Percentiles rank a stretch among this genome's conserved stretches.
Evolutionary conservation across 192 early-diverging fungal genomes (phyloP).

Genomic region (Oehlia diaphana): DNA sequence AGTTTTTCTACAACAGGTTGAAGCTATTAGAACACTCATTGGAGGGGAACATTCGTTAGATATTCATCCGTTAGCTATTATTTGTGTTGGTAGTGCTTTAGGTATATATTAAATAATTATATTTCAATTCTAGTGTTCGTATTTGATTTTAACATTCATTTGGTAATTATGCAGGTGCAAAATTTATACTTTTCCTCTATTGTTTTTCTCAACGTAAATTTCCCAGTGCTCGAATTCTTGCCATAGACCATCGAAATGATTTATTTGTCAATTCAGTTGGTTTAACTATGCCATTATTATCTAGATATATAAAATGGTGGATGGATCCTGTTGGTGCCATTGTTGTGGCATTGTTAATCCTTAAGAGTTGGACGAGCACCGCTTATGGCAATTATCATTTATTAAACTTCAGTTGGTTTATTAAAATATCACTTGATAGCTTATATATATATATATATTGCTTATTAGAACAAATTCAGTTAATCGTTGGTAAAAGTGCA

Average conservation of each 20-base stretch:
- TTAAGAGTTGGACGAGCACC: conserved; percentile 65
- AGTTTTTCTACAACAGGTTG: conserved; percentile 42
- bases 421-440: not conserved
- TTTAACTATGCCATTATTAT: conserved; percentile 62
- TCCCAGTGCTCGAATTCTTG: conserved; percentile 62
- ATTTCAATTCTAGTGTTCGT: not conserved
- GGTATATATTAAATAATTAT: conserved; percentile 31
- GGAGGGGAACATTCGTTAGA: conserved; percentile 44
- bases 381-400: conserved; percentile 47
- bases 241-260: conserved; percentile 77
- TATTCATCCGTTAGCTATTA: conserved; percentile 48
- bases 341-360: conserved; percentile 65
- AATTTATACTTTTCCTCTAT: conserved; percentile 66
- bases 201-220: conserved; percentile 61
- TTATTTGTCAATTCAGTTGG: conserved; percentile 72
- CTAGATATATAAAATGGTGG: conserved; percentile 62
- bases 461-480: conserved; percentile 65
- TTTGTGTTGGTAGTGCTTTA: conserved; percentile 57
- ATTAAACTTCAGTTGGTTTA: not conserved
- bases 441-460: not conserved
- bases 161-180: conserved; percentile 42
- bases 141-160: not conserved
- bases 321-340: conserved; percentile 75
- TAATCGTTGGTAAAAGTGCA: conserved; percentile 82
- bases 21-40: conserved; percentile 62